Conservation (phyloP, 108 stramenopile genomes). For the Pelagomonas calceolata region DNA sequence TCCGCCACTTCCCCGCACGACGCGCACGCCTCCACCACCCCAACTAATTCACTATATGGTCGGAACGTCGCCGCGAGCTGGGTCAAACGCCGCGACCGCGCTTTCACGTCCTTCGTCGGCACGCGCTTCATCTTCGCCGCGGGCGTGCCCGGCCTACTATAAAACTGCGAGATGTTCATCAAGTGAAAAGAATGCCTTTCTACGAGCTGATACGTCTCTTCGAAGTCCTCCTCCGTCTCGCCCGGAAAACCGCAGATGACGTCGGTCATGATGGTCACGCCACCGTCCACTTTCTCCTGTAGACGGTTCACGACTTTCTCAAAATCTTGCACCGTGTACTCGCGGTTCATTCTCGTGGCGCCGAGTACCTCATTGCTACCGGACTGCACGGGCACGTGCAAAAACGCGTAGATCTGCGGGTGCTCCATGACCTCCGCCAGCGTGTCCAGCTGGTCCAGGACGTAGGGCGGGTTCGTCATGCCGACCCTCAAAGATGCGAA, state of each 20-base stretch:
- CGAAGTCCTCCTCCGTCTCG: constrained; percentile 33
- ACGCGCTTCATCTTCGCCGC: constrained; percentile 38
- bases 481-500: constrained; percentile 26
- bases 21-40: background rate
- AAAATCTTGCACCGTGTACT: constrained; percentile 36
- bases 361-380: constrained; percentile 24
- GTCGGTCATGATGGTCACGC: constrained; percentile 31
- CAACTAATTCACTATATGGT: constrained; percentile 17
- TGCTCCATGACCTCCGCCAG: constrained; percentile 9
- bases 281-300: constrained; percentile 9
- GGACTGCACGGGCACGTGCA: constrained; percentile 38
- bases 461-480: constrained; percentile 47
- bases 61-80: constrained; percentile 12
- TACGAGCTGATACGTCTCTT: constrained; percentile 19
- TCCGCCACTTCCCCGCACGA: constrained; percentile 15
- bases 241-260: constrained; percentile 41
- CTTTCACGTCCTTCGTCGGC: constrained; percentile 27
- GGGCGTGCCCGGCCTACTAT: constrained; percentile 40
- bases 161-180: constrained; percentile 39
- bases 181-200: constrained; percentile 19
- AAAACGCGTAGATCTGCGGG: constrained; percentile 24
- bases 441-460: constrained; percentile 27
- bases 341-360: constrained; percentile 22
- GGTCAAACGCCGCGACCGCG: constrained; percentile 20
- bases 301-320: constrained; percentile 16